Percentiles rank a stretch among this genome's conserved stretches.
Conservation (phyloP, 805 yeast species). For the Candida nanaspora region DNA sequence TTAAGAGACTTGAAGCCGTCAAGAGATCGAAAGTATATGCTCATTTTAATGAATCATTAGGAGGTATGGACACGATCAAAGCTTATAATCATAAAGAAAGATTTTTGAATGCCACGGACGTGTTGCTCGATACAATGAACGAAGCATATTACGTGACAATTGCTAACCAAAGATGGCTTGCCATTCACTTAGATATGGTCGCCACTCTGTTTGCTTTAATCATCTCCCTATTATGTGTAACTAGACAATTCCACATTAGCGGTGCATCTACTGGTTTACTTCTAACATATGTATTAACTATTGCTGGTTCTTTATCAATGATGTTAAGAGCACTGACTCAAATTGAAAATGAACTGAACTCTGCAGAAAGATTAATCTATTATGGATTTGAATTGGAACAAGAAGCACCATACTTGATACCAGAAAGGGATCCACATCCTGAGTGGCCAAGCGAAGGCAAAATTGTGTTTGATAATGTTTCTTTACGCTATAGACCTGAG, state of each 20-base stretch:
- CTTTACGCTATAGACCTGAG: constrained; percentile 51
- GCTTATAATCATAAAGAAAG: constrained; percentile 41
- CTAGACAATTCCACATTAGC: constrained; percentile 49
- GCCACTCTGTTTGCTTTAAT: constrained; percentile 47
- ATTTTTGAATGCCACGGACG: constrained; percentile 41
- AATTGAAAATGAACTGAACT: constrained; percentile 71
- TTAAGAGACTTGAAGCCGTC: constrained; percentile 69
- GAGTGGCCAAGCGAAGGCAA: constrained; percentile 43
- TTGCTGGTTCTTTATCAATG: constrained; percentile 51
- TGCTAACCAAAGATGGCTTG: constrained; percentile 71
- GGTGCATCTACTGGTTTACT: constrained; percentile 68
- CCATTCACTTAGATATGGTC: constrained; percentile 50
- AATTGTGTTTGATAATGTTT: constrained; percentile 41
- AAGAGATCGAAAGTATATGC: constrained; percentile 65
- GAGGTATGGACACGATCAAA: constrained; percentile 60
- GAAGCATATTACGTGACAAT: constrained; percentile 58
- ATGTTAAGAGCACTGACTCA: constrained; percentile 61
- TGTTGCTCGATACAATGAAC: constrained; percentile 51
- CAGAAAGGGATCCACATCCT: constrained; percentile 26
- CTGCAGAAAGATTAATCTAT: constrained; percentile 64
- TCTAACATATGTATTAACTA: constrained; percentile 50
- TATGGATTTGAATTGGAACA: constrained; percentile 58
- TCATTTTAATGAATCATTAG: constrained; percentile 62
- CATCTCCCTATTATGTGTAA: constrained; percentile 51
- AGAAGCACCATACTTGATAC: constrained; percentile 54